These are phyloP conservation scores for Cadophora sp. DNA, from an alignment of 2,329 filamentous ascomycete genomes.

Conservation along the genomic window DNA sequence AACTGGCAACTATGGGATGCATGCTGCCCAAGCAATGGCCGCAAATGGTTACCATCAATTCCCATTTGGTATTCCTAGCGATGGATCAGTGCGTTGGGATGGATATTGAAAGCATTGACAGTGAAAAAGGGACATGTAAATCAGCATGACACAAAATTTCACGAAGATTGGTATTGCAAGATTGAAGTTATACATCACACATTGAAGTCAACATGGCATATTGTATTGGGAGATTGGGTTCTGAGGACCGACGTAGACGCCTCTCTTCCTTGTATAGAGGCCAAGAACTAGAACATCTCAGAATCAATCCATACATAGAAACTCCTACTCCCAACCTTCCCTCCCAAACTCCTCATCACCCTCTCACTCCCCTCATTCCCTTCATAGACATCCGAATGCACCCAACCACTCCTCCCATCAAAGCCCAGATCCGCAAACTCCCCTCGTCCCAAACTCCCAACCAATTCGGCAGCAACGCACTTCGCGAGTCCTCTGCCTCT, in stretches of 20 bases:
- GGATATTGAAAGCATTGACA: background rate
- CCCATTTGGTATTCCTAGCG: background rate
- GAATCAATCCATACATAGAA: constrained; percentile 41
- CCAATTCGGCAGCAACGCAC: constrained; percentile 34
- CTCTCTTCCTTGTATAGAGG: background rate
- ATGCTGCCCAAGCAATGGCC: background rate
- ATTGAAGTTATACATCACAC: background rate
- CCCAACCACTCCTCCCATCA: constrained; percentile 39
- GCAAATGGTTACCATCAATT: background rate
- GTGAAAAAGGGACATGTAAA: background rate
- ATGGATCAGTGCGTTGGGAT: background rate
- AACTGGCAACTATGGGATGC: background rate
- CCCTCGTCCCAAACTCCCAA: constrained; percentile 31
- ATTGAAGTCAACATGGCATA: background rate
- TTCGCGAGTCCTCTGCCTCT: constrained; percentile 40
- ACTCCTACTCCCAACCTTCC: constrained; percentile 25
- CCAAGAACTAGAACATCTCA: constrained; percentile 29
- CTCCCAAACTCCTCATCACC: constrained; percentile 40
- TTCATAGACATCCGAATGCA: constrained; percentile 41
- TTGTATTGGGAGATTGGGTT: background rate
- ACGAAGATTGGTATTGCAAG: background rate
- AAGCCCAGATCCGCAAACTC: constrained; percentile 39
- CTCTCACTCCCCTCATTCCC: constrained; percentile 42
- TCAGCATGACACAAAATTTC: background rate
- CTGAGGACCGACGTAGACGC: background rate